A percentile compares a stretch with the other conserved stretches of the same genome.
phyloP scores from a whole-genome alignment of 371 early-diverging fungal species.

The Choanephora cucurbitarum region DNA sequence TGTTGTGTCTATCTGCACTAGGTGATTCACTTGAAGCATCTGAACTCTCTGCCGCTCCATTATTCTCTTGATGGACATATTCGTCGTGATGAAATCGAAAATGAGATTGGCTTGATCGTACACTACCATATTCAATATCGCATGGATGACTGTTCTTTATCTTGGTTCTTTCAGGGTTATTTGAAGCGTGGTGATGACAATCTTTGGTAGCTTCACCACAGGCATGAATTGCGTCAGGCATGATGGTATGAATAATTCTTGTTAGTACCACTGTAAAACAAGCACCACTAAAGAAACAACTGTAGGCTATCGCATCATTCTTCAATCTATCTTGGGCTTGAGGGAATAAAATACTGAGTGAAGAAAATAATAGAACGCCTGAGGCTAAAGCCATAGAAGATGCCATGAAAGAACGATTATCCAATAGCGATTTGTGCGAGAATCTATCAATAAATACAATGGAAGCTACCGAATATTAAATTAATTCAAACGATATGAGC shows the following conservation, averaged over 20 bases:
- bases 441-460: constrained; percentile 26
- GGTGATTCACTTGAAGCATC: constrained; percentile 4
- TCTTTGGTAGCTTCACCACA: constrained; percentile 31
- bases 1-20: constrained; percentile 17
- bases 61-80: background rate
- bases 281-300: constrained; percentile 39
- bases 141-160: constrained; percentile 17
- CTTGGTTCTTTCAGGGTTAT: constrained; percentile 13
- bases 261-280: constrained; percentile 35
- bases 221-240: constrained; percentile 48
- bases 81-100: constrained; percentile 38
- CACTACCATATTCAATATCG: constrained; percentile 35
- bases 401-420: constrained; percentile 33
- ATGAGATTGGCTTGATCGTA: constrained; percentile 35
- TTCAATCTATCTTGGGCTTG: constrained; percentile 30
- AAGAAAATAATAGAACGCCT: constrained; percentile 47
- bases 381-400: constrained; percentile 43
- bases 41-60: background rate
- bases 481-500: constrained; percentile 2
- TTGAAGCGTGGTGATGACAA: constrained; percentile 8
- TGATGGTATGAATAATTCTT: constrained; percentile 31
- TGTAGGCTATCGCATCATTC: constrained; percentile 26
- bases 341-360: constrained; percentile 38
- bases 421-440: constrained; percentile 21
- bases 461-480: constrained; percentile 31